A percentile compares a stretch with the other conserved stretches of the same genome.
phyloP scores from a whole-genome alignment of 2,329 filamentous ascomycete species.

The Ascochyta viciae-villosae region DNA sequence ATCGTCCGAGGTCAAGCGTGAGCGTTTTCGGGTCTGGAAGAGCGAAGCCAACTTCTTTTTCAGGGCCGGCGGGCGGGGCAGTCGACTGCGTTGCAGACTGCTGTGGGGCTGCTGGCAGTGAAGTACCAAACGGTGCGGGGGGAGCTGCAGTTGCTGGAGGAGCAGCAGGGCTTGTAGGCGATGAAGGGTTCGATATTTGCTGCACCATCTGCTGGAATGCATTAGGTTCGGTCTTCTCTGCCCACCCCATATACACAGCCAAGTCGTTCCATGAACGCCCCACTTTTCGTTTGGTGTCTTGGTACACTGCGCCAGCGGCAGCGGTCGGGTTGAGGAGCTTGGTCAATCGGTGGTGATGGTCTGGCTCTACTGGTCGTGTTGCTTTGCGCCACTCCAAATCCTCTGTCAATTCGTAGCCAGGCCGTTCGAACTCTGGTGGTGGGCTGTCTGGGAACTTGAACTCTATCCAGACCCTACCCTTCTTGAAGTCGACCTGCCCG shows the following conservation, averaged over 20 bases:
- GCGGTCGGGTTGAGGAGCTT: conserved; percentile 32
- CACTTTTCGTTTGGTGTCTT: conserved; percentile 31
- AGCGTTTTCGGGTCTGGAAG: conserved; percentile 38
- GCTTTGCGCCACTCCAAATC: conserved; percentile 45
- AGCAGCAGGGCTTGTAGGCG: conserved; percentile 6
- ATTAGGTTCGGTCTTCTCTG: conserved; percentile 21
- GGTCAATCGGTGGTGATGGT: conserved; percentile 48
- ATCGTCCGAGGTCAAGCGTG: conserved; percentile 36
- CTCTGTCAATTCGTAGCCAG: conserved; percentile 52
- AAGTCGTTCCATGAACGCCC: conserved; percentile 32
- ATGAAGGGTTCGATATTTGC: conserved; percentile 16
- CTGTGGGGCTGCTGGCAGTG: conserved; percentile 24
- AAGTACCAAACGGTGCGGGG: conserved; percentile 16
- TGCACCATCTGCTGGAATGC: conserved; percentile 22
- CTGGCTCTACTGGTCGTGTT: conserved; percentile 36
- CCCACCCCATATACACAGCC: conserved; percentile 35
- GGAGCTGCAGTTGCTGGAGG: conserved; percentile 15
- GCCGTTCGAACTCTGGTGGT: conserved; percentile 57
- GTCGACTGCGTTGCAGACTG: conserved; percentile 11
- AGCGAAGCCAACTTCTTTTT: conserved; percentile 28
- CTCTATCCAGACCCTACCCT: conserved; percentile 57
- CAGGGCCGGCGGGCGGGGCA: conserved; percentile 21
- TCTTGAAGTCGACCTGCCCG: conserved; percentile 49
- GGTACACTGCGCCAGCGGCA: conserved; percentile 32
- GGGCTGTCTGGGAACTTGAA: conserved; percentile 57